Evolutionary conservation across 805 yeast genomes (phyloP), one percentile per base, ranked within the genome.

Genomic region (Ogataea pilisensis): DNA sequence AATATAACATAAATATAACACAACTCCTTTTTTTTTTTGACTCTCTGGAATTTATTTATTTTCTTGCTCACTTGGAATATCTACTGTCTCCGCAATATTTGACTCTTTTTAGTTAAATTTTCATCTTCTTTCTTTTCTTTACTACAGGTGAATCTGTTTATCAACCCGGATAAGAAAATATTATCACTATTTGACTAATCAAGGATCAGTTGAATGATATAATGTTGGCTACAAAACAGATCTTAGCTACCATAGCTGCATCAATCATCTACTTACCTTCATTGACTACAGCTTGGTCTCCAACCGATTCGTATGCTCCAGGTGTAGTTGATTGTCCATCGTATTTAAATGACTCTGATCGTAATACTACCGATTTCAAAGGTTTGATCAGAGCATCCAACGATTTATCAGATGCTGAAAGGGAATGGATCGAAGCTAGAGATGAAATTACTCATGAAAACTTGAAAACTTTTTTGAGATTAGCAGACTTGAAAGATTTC

Each of bases 281-380:
- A 2, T 16, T 31, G 8, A 43, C 32, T 6, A 9, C 22, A 5
- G 65, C 63, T 0, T 77, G 78, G 80, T 73, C 80, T 3, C 82
- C 82, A 2, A 69, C 77, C 0, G 69, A 74, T 42, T 65, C 75
- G 1, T 82, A 82, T 48, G 82, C 82, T 1, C 89, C 89, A 1
- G 82, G 76, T 0, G 59, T 62, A 12, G 74, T 80, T 5, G 61
- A 67, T 3, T 81, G 87, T 60, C 85, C 84, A 0, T 33, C 59
- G 2, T 60, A 58, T 38, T 20, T 60, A 17, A 24, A 45, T 13
- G 58, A 55, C 5, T 33, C 41, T 3, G 42, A 39, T 8, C 44
- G 41, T 35, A 36, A 50, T 34, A 45, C 53, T 1, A 41, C 39
- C 17, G 36, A 44, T 8, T 33, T 27, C 12, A 20, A 41, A 3